Conservation (phyloP, 2,329 filamentous ascomycete species). For the Elsinoe perseae region DNA sequence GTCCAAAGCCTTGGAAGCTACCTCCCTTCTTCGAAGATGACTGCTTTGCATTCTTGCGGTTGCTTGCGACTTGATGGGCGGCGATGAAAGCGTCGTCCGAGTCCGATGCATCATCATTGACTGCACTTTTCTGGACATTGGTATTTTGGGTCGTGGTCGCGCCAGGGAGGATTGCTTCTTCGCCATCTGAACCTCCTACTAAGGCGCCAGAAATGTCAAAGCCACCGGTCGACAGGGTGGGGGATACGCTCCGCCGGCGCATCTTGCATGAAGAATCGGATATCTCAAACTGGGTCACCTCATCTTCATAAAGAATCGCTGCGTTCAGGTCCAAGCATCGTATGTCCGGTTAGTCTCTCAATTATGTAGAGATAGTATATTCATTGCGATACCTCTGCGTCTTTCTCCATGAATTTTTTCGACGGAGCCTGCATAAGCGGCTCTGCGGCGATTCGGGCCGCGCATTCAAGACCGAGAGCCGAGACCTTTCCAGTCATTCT, state of each 20-base stretch:
- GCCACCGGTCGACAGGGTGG: conserved; percentile 1
- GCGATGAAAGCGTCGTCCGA: conserved; percentile 83
- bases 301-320: no score
- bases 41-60: conserved; percentile 71
- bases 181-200: neutral
- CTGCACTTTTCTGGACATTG: neutral
- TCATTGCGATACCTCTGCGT: neutral
- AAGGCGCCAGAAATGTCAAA: conserved; percentile 16
- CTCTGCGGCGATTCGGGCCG: neutral
- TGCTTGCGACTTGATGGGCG: conserved; percentile 74
- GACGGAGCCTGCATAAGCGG: neutral
- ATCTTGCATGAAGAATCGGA: neutral
- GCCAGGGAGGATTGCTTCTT: neutral
- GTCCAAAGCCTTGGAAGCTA: conserved; percentile 90
- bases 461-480: neutral
- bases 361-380: no score
- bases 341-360: neutral
- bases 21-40: conserved; percentile 75
- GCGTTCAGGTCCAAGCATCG: no score
- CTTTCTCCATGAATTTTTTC: conserved; percentile 4
- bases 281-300: neutral
- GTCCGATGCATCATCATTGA: conserved; percentile 38
- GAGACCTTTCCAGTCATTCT: conserved; percentile 5
- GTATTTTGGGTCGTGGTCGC: neutral
- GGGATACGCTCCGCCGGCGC: conserved; percentile 4